Conservation (phyloP, 805 yeast genomes). For the Pichia manshurica region DNA sequence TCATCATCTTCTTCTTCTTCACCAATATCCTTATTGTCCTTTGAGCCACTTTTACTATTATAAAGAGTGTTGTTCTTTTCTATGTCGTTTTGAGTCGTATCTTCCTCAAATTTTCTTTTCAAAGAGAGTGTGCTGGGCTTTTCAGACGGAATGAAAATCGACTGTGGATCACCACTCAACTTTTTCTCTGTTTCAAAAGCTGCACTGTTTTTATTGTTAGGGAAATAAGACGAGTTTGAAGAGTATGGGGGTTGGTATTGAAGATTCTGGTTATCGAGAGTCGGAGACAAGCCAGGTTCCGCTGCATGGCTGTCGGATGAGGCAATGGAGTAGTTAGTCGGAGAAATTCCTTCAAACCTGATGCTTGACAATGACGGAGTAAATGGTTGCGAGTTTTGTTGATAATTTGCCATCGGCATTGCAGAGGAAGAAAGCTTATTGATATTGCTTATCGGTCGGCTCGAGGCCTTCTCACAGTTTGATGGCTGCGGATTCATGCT, state of each 20-base stretch:
- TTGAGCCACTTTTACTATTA: too few relatives aligned
- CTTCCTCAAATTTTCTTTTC: background rate
- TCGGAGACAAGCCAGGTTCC: too few relatives aligned
- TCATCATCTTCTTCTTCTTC: conserved; percentile 7
- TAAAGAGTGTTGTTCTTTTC: background rate
- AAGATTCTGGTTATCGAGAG: too few relatives aligned
- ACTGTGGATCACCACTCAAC: too few relatives aligned
- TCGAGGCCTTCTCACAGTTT: background rate
- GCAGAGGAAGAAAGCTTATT: background rate
- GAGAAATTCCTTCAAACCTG: conserved; percentile 20
- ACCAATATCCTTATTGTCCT: background rate
- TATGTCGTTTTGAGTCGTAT: background rate
- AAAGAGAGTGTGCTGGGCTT: background rate
- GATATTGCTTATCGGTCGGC: background rate
- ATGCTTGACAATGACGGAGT: conserved; percentile 4
- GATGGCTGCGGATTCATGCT: too few relatives aligned
- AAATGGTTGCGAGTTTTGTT: background rate
- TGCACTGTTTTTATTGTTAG: too few relatives aligned
- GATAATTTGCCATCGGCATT: background rate
- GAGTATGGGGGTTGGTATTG: too few relatives aligned
- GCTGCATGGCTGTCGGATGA: conserved; percentile 10
- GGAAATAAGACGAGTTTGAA: too few relatives aligned
- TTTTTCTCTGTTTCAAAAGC: too few relatives aligned
- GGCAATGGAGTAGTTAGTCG: conserved; percentile 20
- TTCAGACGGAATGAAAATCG: too few relatives aligned